Percentiles rank a stretch among this genome's conserved stretches.
These are phyloP conservation scores for Licmophora abbreviata DNA, from an alignment of 108 stramenopile genomes.

Conservation along the genomic window DNA sequence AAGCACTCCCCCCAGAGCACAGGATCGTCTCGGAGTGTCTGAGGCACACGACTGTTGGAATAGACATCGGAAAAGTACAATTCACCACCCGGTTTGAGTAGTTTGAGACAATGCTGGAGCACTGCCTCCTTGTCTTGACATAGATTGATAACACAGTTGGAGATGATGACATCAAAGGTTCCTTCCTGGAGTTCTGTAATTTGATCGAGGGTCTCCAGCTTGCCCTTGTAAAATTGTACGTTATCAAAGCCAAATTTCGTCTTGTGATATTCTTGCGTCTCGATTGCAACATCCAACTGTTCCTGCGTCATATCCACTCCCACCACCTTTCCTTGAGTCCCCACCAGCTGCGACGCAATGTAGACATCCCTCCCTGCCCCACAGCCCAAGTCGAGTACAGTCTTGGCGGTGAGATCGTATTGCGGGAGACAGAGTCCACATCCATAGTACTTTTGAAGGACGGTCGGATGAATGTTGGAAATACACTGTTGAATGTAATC, in stretches of 20 bases:
- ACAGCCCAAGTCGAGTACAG: slow-evolving; percentile 89
- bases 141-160: slow-evolving; percentile 97
- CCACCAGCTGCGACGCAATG: slow-evolving; percentile 88
- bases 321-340: slow-evolving; percentile 76
- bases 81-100: slow-evolving; percentile 92
- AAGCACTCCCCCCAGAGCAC: slow-evolving; percentile 96
- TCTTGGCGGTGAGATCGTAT: slow-evolving; percentile 66
- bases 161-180: slow-evolving; percentile 90
- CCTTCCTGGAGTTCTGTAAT: slow-evolving; percentile 56
- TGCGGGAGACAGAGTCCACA: slow-evolving; percentile 93
- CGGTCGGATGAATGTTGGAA: slow-evolving; percentile 73
- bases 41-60: slow-evolving; percentile 85
- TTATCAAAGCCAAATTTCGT: slow-evolving; percentile 87
- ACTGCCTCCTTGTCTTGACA: slow-evolving; percentile 93
- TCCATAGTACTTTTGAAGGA: slow-evolving; percentile 89
- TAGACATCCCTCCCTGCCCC: slow-evolving; percentile 94
- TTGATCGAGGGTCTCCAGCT: slow-evolving; percentile 80
- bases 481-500: slow-evolving; percentile 65
- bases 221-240: slow-evolving; percentile 87
- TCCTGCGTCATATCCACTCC: slow-evolving; percentile 98
- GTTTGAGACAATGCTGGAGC: slow-evolving; percentile 68
- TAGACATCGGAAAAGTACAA: slow-evolving; percentile 97
- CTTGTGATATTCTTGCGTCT: slow-evolving; percentile 68
- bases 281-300: slow-evolving; percentile 84
- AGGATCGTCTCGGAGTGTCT: slow-evolving; percentile 52